These are phyloP conservation scores for Solanum ossicruentum DNA, from an alignment of 257 asterid species.

Conservation along the genomic window DNA sequence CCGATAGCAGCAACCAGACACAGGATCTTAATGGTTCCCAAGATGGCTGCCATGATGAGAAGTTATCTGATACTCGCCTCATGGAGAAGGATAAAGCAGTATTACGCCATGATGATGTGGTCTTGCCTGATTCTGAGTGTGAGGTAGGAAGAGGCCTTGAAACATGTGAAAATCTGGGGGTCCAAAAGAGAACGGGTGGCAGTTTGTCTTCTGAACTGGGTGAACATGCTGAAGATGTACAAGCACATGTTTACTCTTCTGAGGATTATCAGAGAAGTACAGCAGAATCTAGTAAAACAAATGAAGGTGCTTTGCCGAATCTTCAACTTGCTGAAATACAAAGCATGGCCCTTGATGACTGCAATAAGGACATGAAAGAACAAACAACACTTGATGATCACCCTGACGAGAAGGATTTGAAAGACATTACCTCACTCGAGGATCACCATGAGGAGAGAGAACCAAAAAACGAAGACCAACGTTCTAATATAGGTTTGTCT, in stretches of 20 bases:
- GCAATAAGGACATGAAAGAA: neutral
- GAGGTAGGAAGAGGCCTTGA: neutral
- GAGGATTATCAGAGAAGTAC: neutral
- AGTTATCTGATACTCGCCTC: neutral
- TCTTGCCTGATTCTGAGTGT: neutral
- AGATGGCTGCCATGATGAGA: slow-evolving; percentile 1
- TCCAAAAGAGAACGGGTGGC: neutral
- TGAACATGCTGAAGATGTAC: neutral
- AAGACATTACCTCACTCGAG: neutral
- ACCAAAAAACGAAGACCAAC: neutral
- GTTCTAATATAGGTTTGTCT: neutral
- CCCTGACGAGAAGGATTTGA: neutral
- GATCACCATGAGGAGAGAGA: neutral
- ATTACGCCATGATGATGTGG: neutral
- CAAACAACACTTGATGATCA: neutral
- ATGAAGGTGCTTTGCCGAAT: neutral
- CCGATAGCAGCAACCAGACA: slow-evolving; percentile 6
- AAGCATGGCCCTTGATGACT: neutral
- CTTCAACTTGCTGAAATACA: neutral
- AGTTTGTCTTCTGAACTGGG: neutral
- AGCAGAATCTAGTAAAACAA: neutral
- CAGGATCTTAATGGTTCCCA: slow-evolving; percentile 14
- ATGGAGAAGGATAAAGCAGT: slow-evolving; percentile 12
- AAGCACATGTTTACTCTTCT: neutral
- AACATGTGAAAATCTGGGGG: neutral